Base-by-base conservation (phyloP, 1,284 basidiomycete species). In the Trametes sp. region DNA sequence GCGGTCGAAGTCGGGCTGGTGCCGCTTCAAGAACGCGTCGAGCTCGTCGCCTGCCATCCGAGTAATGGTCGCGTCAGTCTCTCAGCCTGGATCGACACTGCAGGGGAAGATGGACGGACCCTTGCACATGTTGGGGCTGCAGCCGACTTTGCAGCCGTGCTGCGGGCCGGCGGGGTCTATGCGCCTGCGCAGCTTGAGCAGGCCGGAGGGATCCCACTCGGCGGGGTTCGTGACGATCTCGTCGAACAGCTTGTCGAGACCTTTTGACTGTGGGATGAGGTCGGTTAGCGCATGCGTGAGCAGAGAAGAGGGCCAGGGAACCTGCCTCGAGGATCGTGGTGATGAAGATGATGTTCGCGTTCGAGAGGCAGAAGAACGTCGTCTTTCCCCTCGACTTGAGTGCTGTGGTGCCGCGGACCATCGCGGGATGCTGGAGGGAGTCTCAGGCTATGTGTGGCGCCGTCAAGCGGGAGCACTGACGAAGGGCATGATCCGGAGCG, bases 61-160 rank as follows among this genome's bases (percentile, higher is more conserved):
- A n/a, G n/a, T n/a, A n/a, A n/a, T n/a, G n/a, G n/a, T n/a, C n/a
- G n/a, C n/a, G n/a, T n/a, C n/a, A n/a, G n/a, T n/a, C n/a, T n/a
- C n/a, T n/a, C n/a, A n/a, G n/a, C n/a, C n/a, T n/a, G n/a, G n/a
- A n/a, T n/a, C n/a, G n/a, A n/a, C n/a, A n/a, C n/a, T n/a, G n/a
- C n/a, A n/a, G 31, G 26, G 35, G 41, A 23, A 8, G 19, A 35
- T 56, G 61, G 36, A 35, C 59, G 61, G 36, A 89, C 93, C 97
- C 84, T 99, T 99, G 84, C 97, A 99, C 96, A 99, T 98, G 81
- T 99, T 99, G 11, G 93, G 86, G 61, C 90, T 90, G 81, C 97
- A 99, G 16, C 97, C 97, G 57, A 98, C 84, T 55, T 80, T 83
- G 79, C 97, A 99, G 2, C 73, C 75, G 76, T 99, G 98, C 71